These are phyloP conservation scores for Trichophyton simii DNA, from an alignment of 2,329 filamentous ascomycete species.

Conservation along the genomic window DNA sequence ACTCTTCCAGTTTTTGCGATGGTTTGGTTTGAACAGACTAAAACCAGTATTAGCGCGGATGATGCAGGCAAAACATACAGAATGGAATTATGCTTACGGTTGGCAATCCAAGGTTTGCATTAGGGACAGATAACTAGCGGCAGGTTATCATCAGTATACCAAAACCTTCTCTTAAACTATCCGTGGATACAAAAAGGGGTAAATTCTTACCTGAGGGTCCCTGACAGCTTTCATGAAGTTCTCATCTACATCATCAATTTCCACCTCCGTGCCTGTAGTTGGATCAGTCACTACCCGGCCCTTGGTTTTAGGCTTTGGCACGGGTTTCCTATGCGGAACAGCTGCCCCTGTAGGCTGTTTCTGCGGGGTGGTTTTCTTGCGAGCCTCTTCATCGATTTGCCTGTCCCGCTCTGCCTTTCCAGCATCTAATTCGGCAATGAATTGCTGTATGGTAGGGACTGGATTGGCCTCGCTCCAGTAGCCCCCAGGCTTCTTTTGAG, in stretches of 20 bases:
- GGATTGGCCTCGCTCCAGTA: slow-evolving; percentile 76
- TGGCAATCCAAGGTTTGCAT: slow-evolving; percentile 69
- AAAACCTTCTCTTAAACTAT: neutral
- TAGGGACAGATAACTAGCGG: slow-evolving; percentile 63
- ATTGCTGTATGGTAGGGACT: slow-evolving; percentile 76
- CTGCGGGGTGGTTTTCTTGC: slow-evolving; percentile 28
- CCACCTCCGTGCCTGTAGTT: slow-evolving; percentile 71
- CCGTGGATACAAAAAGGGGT: slow-evolving; percentile 9
- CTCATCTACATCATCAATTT: slow-evolving; percentile 69
- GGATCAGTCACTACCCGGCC: slow-evolving; percentile 66
- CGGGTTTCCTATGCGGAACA: slow-evolving; percentile 36
- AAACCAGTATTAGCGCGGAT: neutral
- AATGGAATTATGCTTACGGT: slow-evolving; percentile 36
- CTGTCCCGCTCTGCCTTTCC: slow-evolving; percentile 67
- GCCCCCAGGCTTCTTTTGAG: slow-evolving; percentile 42
- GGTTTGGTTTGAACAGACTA: slow-evolving; percentile 56
- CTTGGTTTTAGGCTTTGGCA: slow-evolving; percentile 29
- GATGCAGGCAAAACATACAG: neutral
- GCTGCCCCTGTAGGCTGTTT: slow-evolving; percentile 22
- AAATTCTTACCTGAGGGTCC: slow-evolving; percentile 49
- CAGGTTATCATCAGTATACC: neutral
- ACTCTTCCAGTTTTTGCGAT: slow-evolving; percentile 62
- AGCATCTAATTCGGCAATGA: slow-evolving; percentile 63
- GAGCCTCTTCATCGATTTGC: slow-evolving; percentile 50
- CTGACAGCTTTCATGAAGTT: slow-evolving; percentile 57